Evolutionary conservation across 2,329 filamentous ascomycete species (phyloP).

Genomic region (Neurospora crassa): DNA sequence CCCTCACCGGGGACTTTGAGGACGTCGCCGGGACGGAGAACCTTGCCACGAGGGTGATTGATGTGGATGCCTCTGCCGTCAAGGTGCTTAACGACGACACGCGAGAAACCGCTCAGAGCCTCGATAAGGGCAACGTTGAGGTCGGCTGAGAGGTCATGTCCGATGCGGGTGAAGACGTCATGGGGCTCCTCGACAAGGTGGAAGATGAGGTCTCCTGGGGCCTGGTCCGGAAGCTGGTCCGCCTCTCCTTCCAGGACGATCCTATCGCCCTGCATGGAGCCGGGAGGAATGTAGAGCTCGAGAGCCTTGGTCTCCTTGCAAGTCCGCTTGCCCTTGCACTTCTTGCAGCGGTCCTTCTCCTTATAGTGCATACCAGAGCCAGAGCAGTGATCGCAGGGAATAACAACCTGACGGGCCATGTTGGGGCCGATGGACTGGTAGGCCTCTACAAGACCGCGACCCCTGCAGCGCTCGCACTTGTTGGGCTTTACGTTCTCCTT

Average conservation of each 20-base stretch:
- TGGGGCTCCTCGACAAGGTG: conserved; percentile 74
- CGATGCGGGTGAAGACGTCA: conserved; percentile 70
- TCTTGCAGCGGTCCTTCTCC: conserved; percentile 97
- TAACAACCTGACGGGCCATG: conserved; percentile 70
- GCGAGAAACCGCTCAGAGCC: conserved; percentile 78
- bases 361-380: conserved; percentile 82
- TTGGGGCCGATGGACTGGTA: conserved; percentile 80
- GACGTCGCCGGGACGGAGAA: conserved; percentile 74
- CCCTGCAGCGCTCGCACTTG: conserved; percentile 76
- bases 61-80: conserved; percentile 86
- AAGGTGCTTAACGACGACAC: conserved; percentile 83
- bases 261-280: conserved; percentile 75
- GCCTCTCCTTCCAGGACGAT: conserved; percentile 90
- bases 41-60: conserved; percentile 67
- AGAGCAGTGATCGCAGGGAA: conserved; percentile 73
- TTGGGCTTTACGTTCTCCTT: conserved; percentile 85
- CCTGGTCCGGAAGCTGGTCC: conserved; percentile 81
- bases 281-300: conserved; percentile 90
- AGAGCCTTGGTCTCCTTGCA: conserved; percentile 85
- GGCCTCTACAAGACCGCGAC: conserved; percentile 65
- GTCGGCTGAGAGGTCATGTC: conserved; percentile 74
- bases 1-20: conserved; percentile 83
- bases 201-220: conserved; percentile 89
- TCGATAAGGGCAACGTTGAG: conserved; percentile 75
- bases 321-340: conserved; percentile 90